Base-by-base conservation (phyloP, 1,139 yeast species). In the Geotrichum candidum region DNA sequence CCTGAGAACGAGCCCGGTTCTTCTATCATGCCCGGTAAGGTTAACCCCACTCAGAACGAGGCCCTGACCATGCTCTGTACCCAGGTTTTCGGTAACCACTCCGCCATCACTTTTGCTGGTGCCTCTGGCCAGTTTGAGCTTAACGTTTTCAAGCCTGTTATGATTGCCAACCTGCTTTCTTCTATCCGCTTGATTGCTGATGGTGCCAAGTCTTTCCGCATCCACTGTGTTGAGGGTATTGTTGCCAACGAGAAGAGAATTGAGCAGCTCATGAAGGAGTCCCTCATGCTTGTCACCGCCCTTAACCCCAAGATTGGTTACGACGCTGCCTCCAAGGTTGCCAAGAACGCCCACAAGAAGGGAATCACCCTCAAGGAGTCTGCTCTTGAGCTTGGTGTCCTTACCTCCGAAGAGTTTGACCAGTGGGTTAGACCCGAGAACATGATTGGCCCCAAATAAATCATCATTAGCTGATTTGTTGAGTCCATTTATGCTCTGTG, bases 1-100 rank as follows among this genome's bases (percentile, higher is more conserved):
- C 99, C 99, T 67, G 99, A 92, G 81, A 95, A 95, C 77, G 99
- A 94, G 79, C 99, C 99, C 64, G 99, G 99, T 74, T 90, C 97
- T 65, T 90, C 97, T 38, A 94, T 94, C 77, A 94, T 95, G 99
- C 99, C 99, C 61, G 99, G 99, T 74, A 94, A 94, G 81, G 98
- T 94, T 67, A 94, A 94, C 83, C 99, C 99, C 68, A 94, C 99
- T 63, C 99, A 94, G 81, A 92, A 92, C 77, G 99, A 94, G 82
- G 99, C 99, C 61, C 81, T 94, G 77, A 94, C 99, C 67, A 96
- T 95, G 96, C 96, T 92, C 65, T 92, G 97, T 73, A 85, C 96
- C 66, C 99, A 94, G 81, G 98, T 94, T 46, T 89, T 94, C 76
- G 99, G 99, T 76, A 94, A 95, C 85, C 88, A 95, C 78, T 79